phyloP scores from a whole-genome alignment of 164 flowering plant genomes.

The Cinnamomum micranthum region DNA sequence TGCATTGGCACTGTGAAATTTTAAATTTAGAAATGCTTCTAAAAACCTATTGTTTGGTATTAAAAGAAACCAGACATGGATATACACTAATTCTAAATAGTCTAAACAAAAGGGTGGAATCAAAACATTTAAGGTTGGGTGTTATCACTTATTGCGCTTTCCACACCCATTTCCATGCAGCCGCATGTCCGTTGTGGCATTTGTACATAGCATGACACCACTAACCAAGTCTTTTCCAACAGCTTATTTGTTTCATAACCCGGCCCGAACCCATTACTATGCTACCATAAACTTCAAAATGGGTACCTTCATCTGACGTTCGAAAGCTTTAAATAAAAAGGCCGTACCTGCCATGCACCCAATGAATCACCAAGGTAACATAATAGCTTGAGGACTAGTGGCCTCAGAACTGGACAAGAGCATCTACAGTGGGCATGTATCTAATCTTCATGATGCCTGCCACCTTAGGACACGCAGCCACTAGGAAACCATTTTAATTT shows the following conservation, averaged over 20 bases:
- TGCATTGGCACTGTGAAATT: constrained; percentile 56
- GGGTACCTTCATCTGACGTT: too few species aligned
- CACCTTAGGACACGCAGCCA: not conserved
- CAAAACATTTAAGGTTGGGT: not conserved
- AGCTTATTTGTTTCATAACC: not conserved
- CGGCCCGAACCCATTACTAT: not conserved
- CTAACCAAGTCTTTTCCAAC: not conserved
- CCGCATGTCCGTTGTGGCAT: not conserved
- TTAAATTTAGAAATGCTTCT: constrained; percentile 4
- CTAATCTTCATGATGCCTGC: not conserved
- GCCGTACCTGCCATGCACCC: too few species aligned
- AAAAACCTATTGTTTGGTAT: not conserved
- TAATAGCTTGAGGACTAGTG: too few species aligned
- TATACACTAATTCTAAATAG: too few species aligned
- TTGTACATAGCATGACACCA: not conserved
- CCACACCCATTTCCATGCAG: not conserved
- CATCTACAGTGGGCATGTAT: too few species aligned
- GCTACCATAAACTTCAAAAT: too few species aligned
- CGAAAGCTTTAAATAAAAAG: too few species aligned
- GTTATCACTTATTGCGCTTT: not conserved
- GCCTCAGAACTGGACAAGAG: too few species aligned
- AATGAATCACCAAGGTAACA: too few species aligned
- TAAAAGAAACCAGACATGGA: not conserved
- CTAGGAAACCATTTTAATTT: not conserved
- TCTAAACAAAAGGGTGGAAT: too few species aligned